phyloP scores from a whole-genome alignment of 2,329 filamentous ascomycete genomes.

The Aspergillus pseudonomiae region DNA sequence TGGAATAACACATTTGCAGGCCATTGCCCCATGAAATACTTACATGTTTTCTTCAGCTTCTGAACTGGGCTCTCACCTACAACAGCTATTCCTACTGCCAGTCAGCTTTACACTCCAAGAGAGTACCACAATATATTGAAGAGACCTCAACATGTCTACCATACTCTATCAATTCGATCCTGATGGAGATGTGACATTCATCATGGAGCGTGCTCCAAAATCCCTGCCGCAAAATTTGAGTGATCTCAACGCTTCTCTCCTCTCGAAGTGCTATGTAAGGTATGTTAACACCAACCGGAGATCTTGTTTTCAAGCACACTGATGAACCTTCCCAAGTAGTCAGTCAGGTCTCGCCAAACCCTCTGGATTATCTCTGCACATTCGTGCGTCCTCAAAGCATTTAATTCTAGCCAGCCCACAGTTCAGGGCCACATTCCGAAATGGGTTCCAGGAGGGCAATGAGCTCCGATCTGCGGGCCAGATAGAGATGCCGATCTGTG shows the following conservation, averaged over 20 bases:
- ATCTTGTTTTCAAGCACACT: not conserved
- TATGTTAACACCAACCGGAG: no score
- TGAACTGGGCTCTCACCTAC: not conserved
- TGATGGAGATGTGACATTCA: not conserved
- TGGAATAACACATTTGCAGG: no score
- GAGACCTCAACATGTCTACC: not conserved
- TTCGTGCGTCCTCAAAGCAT: conserved; percentile 10
- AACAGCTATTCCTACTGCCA: no score
- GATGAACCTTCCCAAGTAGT: not conserved
- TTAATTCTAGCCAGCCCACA: conserved; percentile 4
- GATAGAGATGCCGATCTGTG: conserved; percentile 6
- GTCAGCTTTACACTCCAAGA: not conserved
- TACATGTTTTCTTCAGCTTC: not conserved
- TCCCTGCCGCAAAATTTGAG: not conserved
- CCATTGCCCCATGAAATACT: no score
- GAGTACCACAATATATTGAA: not conserved
- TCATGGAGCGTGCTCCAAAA: not conserved
- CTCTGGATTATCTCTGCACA: not conserved
- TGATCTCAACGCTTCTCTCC: not conserved
- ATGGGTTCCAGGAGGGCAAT: not conserved
- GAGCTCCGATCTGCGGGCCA: not conserved
- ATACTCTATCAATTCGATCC: not conserved
- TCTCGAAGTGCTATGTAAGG: not conserved
- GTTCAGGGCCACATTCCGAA: conserved; percentile 1
- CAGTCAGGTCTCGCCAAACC: not conserved